Conservation (phyloP, 2,329 filamentous ascomycete genomes). For the Hymenoscyphus linearis region DNA sequence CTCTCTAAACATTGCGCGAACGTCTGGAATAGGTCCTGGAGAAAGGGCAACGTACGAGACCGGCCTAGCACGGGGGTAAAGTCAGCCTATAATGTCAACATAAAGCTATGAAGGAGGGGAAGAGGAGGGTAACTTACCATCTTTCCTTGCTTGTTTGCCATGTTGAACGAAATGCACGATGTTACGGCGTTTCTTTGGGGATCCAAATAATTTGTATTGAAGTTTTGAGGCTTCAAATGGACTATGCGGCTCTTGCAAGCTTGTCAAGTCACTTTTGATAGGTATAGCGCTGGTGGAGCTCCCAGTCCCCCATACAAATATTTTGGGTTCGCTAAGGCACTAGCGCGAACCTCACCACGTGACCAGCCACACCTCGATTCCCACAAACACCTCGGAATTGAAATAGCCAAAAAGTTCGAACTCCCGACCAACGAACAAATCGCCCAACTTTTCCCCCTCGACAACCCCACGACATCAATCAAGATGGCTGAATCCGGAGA, state of each 20-base stretch:
- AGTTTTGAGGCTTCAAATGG: constrained; percentile 30
- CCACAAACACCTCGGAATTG: constrained; percentile 9
- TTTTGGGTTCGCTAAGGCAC: background rate
- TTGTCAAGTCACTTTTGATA: constrained; percentile 19
- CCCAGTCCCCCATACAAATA: background rate
- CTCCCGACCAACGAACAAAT: constrained; percentile 18
- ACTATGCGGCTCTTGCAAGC: constrained; percentile 27
- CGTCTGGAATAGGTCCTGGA: constrained; percentile 32
- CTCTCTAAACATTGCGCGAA: constrained; percentile 11
- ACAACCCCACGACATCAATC: constrained; percentile 22
- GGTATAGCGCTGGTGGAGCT: constrained; percentile 7
- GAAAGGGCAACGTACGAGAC: constrained; percentile 55
- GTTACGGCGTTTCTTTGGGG: constrained; percentile 31
- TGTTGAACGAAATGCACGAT: constrained; percentile 42
- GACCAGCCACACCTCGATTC: background rate
- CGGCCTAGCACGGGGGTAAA: constrained; percentile 52
- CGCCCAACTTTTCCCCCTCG: constrained; percentile 11
- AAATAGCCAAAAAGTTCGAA: background rate
- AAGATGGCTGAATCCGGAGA: constrained; percentile 67
- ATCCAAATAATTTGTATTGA: constrained; percentile 33
- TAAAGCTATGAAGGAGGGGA: constrained; percentile 37
- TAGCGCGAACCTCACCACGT: background rate
- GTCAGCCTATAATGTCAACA: constrained; percentile 57
- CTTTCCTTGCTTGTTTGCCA: constrained; percentile 96
- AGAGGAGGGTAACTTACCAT: constrained; percentile 68